These are phyloP conservation scores for Chlorophyllum brunneum DNA, from an alignment of 768 basidiomycete genomes.

Conservation along the genomic window DNA sequence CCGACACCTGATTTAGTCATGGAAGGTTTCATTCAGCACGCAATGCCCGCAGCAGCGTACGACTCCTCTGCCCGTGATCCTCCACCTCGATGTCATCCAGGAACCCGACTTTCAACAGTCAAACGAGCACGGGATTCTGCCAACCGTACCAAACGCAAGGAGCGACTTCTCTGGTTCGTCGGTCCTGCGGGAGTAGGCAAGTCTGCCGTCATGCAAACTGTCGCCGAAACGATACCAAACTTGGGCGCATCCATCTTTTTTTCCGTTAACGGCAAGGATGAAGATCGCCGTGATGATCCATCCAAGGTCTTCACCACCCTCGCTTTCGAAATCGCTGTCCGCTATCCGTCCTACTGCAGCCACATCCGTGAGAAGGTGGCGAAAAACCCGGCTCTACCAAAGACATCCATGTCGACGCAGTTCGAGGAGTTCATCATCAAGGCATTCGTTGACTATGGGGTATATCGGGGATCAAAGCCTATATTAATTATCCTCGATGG, in stretches of 20 bases:
- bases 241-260: constrained; percentile 21
- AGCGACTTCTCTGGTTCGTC: constrained; percentile 4
- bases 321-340: constrained; percentile 18
- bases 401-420: constrained; percentile 12
- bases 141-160: background rate
- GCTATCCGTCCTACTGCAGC: background rate
- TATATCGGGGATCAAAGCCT: background rate
- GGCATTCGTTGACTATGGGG: background rate
- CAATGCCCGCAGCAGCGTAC: background rate
- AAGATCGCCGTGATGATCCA: constrained; percentile 1
- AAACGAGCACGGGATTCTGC: background rate
- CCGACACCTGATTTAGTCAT: no score
- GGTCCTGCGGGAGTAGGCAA: constrained; percentile 13
- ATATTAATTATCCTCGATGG: background rate
- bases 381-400: constrained; percentile 1
- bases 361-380: constrained; percentile 8
- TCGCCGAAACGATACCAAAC: background rate
- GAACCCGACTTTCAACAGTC: background rate
- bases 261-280: background rate
- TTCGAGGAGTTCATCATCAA: constrained; percentile 13
- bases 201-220: constrained; percentile 13
- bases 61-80: no score
- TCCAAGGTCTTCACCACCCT: constrained; percentile 17
- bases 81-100: no score
- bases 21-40: background rate